Base-by-base conservation (phyloP, 2,329 filamentous ascomycete species). In the Venturia carpophila region DNA sequence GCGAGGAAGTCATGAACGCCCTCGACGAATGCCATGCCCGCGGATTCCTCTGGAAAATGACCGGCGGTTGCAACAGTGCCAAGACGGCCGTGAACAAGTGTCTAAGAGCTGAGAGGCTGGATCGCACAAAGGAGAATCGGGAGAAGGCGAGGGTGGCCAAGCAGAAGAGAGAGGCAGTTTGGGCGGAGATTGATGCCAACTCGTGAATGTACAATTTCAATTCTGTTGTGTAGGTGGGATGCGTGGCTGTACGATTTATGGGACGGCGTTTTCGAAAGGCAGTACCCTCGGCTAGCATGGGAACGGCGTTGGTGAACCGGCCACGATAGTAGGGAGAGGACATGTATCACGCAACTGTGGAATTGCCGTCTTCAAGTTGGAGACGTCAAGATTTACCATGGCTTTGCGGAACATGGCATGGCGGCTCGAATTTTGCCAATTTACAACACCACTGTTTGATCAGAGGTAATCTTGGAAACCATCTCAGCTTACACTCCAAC, bases 11-110 rank as follows among this genome's bases (percentile, higher is more conserved):
- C 75, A 96, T 97, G 86, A 87, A 82, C 62, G 89, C 90, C 60
- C 90, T 99, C 70, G 94, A 97, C 73, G 91, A 97, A 80, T 99
- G 94, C 79, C 94, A 99, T 74, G 89, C 90, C 41, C 84, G 84
- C 67, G 94, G 94, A 64, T 99, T 99, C 78, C 78, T 99, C 66
- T 92, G 90, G 85, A 97, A 96, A 78, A 87, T 90, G 1, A 79
- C 91, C 67, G 94, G 94, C 65, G 91, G 89, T 81, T 99, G 94
- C 84, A 97, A 91, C 76, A 84, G 87, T 49, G 84, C 89, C 68
- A 99, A 99, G 77, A 82, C 85, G 52, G 81, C 91, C 66, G 90
- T 99, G 71, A 94, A 90, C 77, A 83, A 85, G 73, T 99, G 94
- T 74, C 83, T 99, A 63, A 86, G 90, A 68, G 86, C 83, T 45